Conservation (phyloP, 306 rosid genomes). For the Urtica urens region DNA sequence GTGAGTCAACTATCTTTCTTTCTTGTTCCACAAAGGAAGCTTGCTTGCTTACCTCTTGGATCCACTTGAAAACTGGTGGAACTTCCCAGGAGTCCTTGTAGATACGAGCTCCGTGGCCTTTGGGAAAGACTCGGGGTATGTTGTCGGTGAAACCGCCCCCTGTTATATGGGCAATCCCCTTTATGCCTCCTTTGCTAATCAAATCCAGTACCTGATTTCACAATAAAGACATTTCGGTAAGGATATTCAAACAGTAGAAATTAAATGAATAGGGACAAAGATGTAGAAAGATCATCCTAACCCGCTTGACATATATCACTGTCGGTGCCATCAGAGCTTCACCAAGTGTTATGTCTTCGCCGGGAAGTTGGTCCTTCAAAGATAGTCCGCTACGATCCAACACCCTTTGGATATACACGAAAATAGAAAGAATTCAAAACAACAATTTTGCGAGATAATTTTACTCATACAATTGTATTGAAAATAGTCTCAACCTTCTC, state of each 20-base stretch:
- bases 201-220: slow-evolving; percentile 59
- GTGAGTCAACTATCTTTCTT: not conserved
- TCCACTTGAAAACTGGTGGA: slow-evolving; percentile 69
- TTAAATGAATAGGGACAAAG: not conserved
- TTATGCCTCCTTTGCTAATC: slow-evolving; percentile 69
- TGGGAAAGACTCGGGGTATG: slow-evolving; percentile 80
- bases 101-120: slow-evolving; percentile 68
- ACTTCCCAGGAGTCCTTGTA: slow-evolving; percentile 60
- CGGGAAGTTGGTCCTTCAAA: slow-evolving; percentile 59
- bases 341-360: slow-evolving; percentile 42
- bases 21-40: not conserved
- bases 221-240: not conserved
- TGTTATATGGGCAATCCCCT: slow-evolving; percentile 79
- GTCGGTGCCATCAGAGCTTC: slow-evolving; percentile 93
- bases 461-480: too few relatives aligned
- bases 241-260: not conserved
- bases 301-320: slow-evolving; percentile 81
- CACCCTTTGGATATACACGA: slow-evolving; percentile 29
- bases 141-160: slow-evolving; percentile 95
- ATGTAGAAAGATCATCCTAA: slow-evolving; percentile 12
- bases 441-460: too few relatives aligned
- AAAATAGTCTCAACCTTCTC: slow-evolving; percentile 43
- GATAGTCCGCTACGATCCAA: slow-evolving; percentile 59
- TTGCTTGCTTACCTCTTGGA: slow-evolving; percentile 61
- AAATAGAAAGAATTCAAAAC: not conserved